Percentiles rank a stretch among this genome's conserved stretches.
Conservation (phyloP, 768 basidiomycete genomes). For the Candolleomyces aberdarensis region DNA sequence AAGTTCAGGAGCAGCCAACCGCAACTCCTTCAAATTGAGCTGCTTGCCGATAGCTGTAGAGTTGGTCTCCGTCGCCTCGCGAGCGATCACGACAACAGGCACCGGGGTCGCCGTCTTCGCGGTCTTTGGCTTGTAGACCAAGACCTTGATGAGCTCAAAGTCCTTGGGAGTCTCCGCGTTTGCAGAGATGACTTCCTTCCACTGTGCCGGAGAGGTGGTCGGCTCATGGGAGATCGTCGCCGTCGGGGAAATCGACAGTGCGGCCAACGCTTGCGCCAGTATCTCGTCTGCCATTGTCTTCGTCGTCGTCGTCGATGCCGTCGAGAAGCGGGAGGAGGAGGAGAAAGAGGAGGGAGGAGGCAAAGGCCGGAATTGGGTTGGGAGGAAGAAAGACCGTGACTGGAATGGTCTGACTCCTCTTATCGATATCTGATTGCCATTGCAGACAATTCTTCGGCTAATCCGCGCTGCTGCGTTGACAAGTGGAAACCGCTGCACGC, state of each 20-base stretch:
- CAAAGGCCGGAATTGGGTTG: conserved; percentile 15
- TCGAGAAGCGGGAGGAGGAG: conserved; percentile 16
- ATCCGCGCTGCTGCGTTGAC: conserved; percentile 15
- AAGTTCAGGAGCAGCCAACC: conserved; percentile 83
- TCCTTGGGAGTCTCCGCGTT: conserved; percentile 47
- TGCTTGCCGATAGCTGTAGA: conserved; percentile 75
- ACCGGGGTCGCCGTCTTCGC: conserved; percentile 84
- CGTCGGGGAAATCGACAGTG: conserved; percentile 53
- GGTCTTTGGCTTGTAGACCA: conserved; percentile 95
- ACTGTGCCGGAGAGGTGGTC: conserved; percentile 68
- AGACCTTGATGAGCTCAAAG: conserved; percentile 80
- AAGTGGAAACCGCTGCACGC: not conserved
- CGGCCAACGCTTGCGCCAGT: conserved; percentile 41
- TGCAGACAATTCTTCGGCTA: conserved; percentile 15
- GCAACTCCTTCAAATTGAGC: conserved; percentile 81
- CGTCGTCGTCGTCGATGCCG: conserved; percentile 22
- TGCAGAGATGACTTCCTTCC: conserved; percentile 70
- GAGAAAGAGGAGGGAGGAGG: conserved; percentile 11
- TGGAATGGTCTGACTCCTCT: conserved; percentile 32
- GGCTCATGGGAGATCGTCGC: conserved; percentile 54
- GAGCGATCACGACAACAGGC: conserved; percentile 84
- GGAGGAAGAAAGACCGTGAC: conserved; percentile 32
- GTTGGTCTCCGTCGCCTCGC: conserved; percentile 81
- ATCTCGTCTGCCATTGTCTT: conserved; percentile 29
- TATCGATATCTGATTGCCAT: conserved; percentile 35